Percentiles rank a stretch among this genome's conserved stretches.
Evolutionary conservation across 306 rosid genomes (phyloP).

Genomic region (Corylus avellana): DNA sequence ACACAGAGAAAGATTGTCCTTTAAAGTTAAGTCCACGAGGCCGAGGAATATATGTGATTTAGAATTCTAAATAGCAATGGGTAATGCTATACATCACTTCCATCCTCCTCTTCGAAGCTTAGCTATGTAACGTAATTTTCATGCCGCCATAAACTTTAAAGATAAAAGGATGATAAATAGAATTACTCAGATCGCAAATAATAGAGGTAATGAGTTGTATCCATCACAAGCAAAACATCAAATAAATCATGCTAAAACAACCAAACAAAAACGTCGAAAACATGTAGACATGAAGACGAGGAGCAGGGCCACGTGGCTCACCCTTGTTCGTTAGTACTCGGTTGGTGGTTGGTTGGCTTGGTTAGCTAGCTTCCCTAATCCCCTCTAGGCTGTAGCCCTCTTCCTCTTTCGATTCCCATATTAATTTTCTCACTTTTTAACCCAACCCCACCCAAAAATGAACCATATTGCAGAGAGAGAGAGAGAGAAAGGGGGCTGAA

Average conservation of each 20-base stretch:
- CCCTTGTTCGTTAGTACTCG: not conserved
- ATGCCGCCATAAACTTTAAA: no score
- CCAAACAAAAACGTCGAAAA: no score
- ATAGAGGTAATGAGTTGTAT: not conserved
- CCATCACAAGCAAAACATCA: not conserved
- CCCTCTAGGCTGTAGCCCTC: not conserved
- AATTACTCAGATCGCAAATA: no score
- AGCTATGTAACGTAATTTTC: no score
- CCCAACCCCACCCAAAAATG: not conserved
- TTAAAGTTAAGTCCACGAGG: no score
- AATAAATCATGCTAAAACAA: not conserved
- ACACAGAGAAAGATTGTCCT: no score
- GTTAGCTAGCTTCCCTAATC: no score
- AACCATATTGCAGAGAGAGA: not conserved
- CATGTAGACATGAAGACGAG: not conserved
- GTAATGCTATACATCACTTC: no score
- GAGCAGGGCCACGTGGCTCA: conserved; percentile 15
- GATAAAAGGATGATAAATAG: no score
- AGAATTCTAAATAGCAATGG: no score
- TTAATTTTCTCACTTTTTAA: not conserved
- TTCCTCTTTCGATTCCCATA: not conserved
- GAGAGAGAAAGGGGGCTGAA: not conserved
- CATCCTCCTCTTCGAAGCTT: no score
- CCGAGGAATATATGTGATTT: no score
- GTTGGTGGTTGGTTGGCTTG: not conserved